A percentile compares a stretch with the other conserved stretches of the same genome.
Conservation (phyloP, 139 green algal species). For the Mychonastes homosphaera region DNA sequence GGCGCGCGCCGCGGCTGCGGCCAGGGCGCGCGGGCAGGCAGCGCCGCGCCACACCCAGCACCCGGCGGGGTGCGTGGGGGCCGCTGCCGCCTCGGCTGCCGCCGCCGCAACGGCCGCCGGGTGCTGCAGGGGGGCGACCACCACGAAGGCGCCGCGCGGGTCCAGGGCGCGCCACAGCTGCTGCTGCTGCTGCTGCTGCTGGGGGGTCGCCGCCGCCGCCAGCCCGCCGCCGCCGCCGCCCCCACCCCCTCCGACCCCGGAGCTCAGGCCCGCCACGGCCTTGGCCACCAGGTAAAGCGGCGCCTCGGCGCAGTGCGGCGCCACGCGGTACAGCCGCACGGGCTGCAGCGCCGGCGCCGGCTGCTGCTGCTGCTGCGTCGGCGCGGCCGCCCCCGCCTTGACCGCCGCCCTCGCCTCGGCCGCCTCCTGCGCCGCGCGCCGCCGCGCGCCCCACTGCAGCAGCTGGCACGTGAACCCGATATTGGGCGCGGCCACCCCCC, state of each 20-base stretch:
- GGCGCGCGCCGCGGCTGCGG: conserved; percentile 25
- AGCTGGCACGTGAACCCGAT: conserved; percentile 78
- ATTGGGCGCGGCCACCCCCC: conserved; percentile 87
- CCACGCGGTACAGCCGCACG: conserved; percentile 58
- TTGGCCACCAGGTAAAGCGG: conserved; percentile 44
- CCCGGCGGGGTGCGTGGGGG: conserved; percentile 20
- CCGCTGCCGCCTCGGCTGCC: too few relatives aligned
- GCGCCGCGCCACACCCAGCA: conserved; percentile 39
- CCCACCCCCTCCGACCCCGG: not conserved
- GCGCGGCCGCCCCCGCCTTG: not conserved
- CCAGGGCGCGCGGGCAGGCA: conserved; percentile 18
- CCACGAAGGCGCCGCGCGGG: conserved; percentile 15
- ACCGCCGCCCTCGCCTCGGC: not conserved
- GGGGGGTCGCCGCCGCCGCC: not conserved
- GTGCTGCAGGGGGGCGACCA: conserved; percentile 29
- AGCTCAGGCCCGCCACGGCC: not conserved
- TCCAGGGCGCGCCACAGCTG: not conserved
- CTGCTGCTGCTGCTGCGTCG: conserved; percentile 10
- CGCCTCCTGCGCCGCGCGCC: not conserved
- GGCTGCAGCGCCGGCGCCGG: conserved; percentile 8
- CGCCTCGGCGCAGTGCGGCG: conserved; percentile 52
- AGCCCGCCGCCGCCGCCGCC: too few relatives aligned
- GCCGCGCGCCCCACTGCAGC: conserved; percentile 80
- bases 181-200: not conserved
- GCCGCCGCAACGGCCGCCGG: too few relatives aligned